phyloP scores from a whole-genome alignment of 2,329 filamentous ascomycete genomes.

The Metarhizium humberi region DNA sequence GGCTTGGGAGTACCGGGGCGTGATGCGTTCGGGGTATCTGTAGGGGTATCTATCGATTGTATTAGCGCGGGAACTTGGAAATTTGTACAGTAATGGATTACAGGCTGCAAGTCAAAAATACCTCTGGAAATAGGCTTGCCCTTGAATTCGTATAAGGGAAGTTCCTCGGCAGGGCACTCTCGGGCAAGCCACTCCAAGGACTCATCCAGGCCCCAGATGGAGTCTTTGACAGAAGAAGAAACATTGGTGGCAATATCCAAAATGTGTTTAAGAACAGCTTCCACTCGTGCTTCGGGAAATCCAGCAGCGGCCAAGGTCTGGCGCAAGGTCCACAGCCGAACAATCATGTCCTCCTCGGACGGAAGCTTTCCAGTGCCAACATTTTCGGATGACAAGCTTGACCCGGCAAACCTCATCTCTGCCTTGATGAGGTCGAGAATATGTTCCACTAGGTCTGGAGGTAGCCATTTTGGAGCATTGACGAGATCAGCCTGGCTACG shows the following conservation, averaged over 20 bases:
- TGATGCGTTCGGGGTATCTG: conserved; percentile 40
- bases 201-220: conserved; percentile 79
- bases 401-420: conserved; percentile 50
- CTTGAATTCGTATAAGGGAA: conserved; percentile 57
- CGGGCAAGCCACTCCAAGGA: conserved; percentile 84
- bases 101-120: conserved; percentile 6
- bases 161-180: conserved; percentile 57
- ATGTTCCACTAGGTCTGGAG: conserved; percentile 66
- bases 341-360: conserved; percentile 65
- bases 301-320: conserved; percentile 60
- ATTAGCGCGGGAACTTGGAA: conserved; percentile 5
- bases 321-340: conserved; percentile 77
- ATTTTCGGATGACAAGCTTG: conserved; percentile 37
- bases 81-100: not conserved
- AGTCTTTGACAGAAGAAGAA: conserved; percentile 47
- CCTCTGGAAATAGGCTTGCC: conserved; percentile 29
- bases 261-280: conserved; percentile 55
- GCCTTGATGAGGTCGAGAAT: conserved; percentile 64
- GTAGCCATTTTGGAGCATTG: conserved; percentile 69
- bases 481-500: conserved; percentile 68
- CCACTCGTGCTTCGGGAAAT: conserved; percentile 55
- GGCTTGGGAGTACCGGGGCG: conserved; percentile 40
- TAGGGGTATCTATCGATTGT: conserved; percentile 33
- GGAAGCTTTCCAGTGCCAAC: conserved; percentile 42
- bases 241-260: conserved; percentile 58